phyloP scores from a whole-genome alignment of 2,329 filamentous ascomycete genomes.

The Ceratocystis eucalypticola region DNA sequence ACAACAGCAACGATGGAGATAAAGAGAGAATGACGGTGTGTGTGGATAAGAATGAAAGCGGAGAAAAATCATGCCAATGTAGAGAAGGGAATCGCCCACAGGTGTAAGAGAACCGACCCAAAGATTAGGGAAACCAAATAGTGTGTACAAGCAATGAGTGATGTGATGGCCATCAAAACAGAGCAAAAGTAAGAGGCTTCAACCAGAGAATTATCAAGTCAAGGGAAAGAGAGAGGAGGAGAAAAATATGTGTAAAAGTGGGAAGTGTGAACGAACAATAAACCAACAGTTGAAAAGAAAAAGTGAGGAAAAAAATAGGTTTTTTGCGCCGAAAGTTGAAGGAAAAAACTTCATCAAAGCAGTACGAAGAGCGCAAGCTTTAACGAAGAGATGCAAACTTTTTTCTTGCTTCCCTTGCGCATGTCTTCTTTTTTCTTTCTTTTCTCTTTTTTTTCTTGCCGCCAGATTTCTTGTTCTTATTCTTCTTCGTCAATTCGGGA shows the following conservation, averaged over 20 bases:
- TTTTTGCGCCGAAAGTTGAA: not conserved
- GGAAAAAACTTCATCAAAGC: not conserved
- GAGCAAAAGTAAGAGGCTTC: not conserved
- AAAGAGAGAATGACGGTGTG: not conserved
- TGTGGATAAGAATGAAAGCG: not conserved
- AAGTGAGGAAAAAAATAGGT: not conserved
- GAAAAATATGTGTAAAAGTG: not conserved
- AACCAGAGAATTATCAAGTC: no score
- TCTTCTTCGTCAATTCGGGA: no score
- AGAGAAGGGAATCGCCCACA: conserved; percentile 4
- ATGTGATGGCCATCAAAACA: conserved; percentile 8
- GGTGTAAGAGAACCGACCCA: conserved; percentile 7
- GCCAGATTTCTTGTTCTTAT: no score
- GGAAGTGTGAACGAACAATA: not conserved
- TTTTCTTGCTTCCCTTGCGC: not conserved
- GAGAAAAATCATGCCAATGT: not conserved
- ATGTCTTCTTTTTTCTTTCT: not conserved
- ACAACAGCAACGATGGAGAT: conserved; percentile 24
- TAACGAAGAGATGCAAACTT: not conserved
- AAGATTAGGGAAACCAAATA: conserved; percentile 4
- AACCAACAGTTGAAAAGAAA: not conserved
- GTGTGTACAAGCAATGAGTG: conserved; percentile 8
- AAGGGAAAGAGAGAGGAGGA: not conserved
- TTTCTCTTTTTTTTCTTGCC: conserved; percentile 3
- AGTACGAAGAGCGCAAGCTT: not conserved